Base-by-base conservation (phyloP, 805 yeast genomes). In the Lachancea mirantina region DNA sequence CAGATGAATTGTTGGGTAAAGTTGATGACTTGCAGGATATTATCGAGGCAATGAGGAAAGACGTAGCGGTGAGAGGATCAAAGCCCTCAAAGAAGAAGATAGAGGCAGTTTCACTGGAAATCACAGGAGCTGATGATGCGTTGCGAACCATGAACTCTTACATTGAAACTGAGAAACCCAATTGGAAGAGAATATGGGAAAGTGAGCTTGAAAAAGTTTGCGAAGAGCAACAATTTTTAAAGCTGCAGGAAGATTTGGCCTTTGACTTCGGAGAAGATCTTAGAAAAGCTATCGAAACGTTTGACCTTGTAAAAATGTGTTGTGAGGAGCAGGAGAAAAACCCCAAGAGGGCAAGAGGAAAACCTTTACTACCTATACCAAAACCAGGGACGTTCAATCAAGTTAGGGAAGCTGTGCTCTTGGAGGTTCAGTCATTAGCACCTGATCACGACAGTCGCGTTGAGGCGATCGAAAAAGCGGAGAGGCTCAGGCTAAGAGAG, bases 171-270 rank as follows among this genome's bases (percentile, higher is more conserved):
- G 97, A 87, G 50, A 82, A 82, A 43, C 78, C 87, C 5, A 76
- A 74, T 19, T 87, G 97, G 95, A 83, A 84, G 51, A 74, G 74
- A 44, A 78, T 84, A 6, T 89, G 98, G 96, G 96, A 88, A 52
- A 64, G 78, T 4, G 96, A 87, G 51, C 68, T 92, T 35, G 92
- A 85, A 40, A 78, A 79, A 22, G 89, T 92, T 9, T 81, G 95
- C 43, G 95, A 85, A 49, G 96, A 88, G 50, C 97, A 92, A 55
- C 94, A 89, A 44, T 85, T 85, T 55, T 76, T 88, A 60, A 83
- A 83, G 35, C 68, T 85, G 13, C 96, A 89, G 56, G 96, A 85
- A 47, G 95, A 84, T 39, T 70, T 94, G 34, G 74, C 84, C 2
- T 68, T 67, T 19, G 94, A 89, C 50, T 60, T 92, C 41, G 73